phyloP scores from a whole-genome alignment of 352 stramenopile species.

The Phytophthora megakarya region DNA sequence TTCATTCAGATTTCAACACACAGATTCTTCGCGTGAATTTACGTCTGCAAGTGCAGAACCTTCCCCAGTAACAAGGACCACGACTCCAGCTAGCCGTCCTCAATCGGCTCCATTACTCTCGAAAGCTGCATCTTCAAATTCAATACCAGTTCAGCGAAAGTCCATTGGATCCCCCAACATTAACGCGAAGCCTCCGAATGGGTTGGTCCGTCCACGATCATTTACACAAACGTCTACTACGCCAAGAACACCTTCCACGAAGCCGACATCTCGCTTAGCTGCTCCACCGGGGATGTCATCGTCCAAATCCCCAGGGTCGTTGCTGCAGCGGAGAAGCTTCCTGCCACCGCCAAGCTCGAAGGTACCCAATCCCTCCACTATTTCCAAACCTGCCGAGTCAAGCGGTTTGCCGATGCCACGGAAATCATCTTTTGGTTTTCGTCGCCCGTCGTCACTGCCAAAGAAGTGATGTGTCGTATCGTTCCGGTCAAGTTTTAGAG shows the following conservation, averaged over 20 bases:
- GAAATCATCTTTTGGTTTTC: slow-evolving; percentile 38
- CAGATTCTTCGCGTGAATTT: not conserved
- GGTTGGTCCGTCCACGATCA: slow-evolving; percentile 21
- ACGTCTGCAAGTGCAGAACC: slow-evolving; percentile 1
- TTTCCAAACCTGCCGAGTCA: slow-evolving; percentile 14
- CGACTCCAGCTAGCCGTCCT: not conserved
- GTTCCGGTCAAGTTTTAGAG: not conserved
- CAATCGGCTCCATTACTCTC: not conserved
- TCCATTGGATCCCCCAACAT: not conserved
- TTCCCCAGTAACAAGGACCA: not conserved
- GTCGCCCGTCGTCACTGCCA: slow-evolving; percentile 6
- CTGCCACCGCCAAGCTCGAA: not conserved
- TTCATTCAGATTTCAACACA: slow-evolving; percentile 13
- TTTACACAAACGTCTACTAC: slow-evolving; percentile 10
- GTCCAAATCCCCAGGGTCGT: slow-evolving; percentile 6
- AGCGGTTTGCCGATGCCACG: slow-evolving; percentile 23
- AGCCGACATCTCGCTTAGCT: slow-evolving; percentile 7
- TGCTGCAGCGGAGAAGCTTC: not conserved
- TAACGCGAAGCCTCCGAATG: slow-evolving; percentile 17
- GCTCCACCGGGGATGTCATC: not conserved
- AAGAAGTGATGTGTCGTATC: slow-evolving; percentile 8
- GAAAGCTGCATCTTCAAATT: slow-evolving; percentile 9
- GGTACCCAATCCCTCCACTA: not conserved
- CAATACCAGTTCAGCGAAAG: slow-evolving; percentile 17
- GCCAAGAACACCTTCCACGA: not conserved